Evolutionary conservation across 768 basidiomycete genomes (phyloP).

Genomic region (Cubamyces sp.): DNA sequence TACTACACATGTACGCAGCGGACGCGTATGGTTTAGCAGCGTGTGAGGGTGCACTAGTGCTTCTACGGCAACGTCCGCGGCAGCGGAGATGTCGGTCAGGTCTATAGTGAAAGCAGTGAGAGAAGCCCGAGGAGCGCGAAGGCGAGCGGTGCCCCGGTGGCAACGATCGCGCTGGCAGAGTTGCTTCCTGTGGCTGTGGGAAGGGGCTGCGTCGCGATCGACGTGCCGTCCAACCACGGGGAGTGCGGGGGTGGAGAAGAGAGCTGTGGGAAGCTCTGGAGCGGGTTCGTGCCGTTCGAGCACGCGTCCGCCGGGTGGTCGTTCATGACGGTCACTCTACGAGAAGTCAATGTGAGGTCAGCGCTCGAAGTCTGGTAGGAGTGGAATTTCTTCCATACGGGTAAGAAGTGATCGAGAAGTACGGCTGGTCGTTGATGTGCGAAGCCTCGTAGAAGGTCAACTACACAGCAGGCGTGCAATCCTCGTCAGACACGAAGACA

Average conservation of each 20-base stretch:
- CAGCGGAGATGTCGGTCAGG: background rate
- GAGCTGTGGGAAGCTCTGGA: slow-evolving; percentile 32
- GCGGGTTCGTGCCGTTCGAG: slow-evolving; percentile 29
- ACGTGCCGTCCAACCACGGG: slow-evolving; percentile 33
- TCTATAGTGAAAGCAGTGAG: background rate
- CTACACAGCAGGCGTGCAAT: slow-evolving; percentile 30
- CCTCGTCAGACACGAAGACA: background rate
- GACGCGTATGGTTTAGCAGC: background rate
- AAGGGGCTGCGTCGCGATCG: slow-evolving; percentile 22
- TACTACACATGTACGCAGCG: background rate
- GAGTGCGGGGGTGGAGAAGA: slow-evolving; percentile 28
- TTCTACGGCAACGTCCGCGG: background rate
- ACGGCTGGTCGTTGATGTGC: slow-evolving; percentile 39
- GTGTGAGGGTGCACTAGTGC: background rate
- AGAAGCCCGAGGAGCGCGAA: background rate
- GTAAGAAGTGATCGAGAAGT: slow-evolving; percentile 49
- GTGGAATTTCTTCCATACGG: slow-evolving; percentile 36
- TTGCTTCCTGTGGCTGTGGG: slow-evolving; percentile 20
- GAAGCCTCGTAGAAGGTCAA: slow-evolving; percentile 54
- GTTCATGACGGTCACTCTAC: slow-evolving; percentile 21
- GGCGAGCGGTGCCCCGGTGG: background rate
- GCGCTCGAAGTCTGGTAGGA: slow-evolving; percentile 25
- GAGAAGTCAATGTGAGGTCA: background rate
- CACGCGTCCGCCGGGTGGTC: slow-evolving; percentile 26
- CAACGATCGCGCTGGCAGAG: background rate